phyloP scores from a whole-genome alignment of 208 protist species.

The Leishmania guyanensis region DNA sequence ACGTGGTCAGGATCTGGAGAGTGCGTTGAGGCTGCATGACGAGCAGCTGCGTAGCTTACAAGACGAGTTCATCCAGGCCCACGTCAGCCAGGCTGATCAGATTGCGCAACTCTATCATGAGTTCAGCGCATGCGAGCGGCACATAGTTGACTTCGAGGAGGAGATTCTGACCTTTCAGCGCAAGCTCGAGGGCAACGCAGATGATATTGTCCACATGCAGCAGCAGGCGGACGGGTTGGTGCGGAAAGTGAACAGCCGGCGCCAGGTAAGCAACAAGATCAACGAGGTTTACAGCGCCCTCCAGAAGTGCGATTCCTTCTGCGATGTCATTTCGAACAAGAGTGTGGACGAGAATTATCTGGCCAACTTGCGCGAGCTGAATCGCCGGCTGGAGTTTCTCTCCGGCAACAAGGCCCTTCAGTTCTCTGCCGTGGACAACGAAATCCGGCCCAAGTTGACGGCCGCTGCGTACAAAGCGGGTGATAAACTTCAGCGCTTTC shows the following conservation, averaged over 20 bases:
- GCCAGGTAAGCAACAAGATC: constrained; percentile 73
- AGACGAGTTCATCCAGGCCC: constrained; percentile 66
- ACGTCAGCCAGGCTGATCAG: constrained; percentile 54
- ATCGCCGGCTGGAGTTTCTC: constrained; percentile 72
- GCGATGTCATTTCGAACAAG: constrained; percentile 69
- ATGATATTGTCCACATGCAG: constrained; percentile 86
- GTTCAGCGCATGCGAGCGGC: constrained; percentile 65
- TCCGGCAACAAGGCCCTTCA: constrained; percentile 73
- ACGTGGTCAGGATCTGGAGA: constrained; percentile 46
- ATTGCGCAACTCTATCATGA: constrained; percentile 75
- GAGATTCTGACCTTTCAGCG: constrained; percentile 86
- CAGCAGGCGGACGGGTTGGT: constrained; percentile 70
- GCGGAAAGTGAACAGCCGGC: constrained; percentile 72
- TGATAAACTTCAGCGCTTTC: constrained; percentile 78
- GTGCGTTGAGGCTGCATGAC: constrained; percentile 55
- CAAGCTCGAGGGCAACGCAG: constrained; percentile 68
- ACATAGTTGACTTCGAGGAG: constrained; percentile 82
- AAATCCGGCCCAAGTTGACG: constrained; percentile 77
- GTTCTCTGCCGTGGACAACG: constrained; percentile 77
- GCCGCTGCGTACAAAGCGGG: constrained; percentile 71
- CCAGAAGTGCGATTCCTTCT: constrained; percentile 87
- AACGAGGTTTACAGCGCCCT: constrained; percentile 82
- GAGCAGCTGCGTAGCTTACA: constrained; percentile 59
- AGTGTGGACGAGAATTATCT: constrained; percentile 73
- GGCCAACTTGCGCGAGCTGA: constrained; percentile 68